These are phyloP conservation scores for Alternaria viburni DNA, from an alignment of 2,329 filamentous ascomycete species.

Conservation along the genomic window DNA sequence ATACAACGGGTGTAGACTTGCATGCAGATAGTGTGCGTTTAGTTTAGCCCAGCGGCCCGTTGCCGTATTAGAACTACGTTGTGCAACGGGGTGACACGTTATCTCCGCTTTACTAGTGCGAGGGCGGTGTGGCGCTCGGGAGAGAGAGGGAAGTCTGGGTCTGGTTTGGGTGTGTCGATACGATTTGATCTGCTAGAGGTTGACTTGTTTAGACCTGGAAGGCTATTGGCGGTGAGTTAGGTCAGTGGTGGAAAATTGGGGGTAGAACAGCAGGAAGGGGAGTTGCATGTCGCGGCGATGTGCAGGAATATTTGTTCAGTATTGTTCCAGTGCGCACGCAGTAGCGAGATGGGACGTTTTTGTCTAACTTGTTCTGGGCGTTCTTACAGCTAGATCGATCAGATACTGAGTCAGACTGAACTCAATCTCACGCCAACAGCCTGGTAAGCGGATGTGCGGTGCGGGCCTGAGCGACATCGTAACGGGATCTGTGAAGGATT, in stretches of 20 bases:
- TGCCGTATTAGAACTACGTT: not conserved
- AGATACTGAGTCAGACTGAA: not conserved
- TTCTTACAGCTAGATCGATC: not conserved
- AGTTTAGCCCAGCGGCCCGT: not conserved
- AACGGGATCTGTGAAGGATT: not conserved
- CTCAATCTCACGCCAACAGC: not conserved
- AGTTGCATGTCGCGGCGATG: not conserved
- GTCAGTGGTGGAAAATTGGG: not conserved
- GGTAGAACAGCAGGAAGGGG: not conserved
- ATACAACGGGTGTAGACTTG: not conserved
- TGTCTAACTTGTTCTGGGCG: not conserved
- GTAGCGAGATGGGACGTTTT: not conserved
- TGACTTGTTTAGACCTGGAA: not conserved
- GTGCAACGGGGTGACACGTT: not conserved
- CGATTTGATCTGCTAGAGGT: not conserved
- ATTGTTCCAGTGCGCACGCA: not conserved
- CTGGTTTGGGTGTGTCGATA: not conserved
- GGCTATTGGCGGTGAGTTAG: not conserved
- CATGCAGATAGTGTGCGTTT: not conserved
- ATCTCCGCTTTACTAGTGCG: conserved; percentile 2
- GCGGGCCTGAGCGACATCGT: not conserved
- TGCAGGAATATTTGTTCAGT: not conserved
- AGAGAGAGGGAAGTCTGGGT: not conserved
- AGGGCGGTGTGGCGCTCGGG: not conserved
- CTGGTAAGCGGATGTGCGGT: conserved; percentile 3